These are phyloP conservation scores for Hymenoscyphus salicellus DNA, from an alignment of 2,329 filamentous ascomycete genomes.

Conservation along the genomic window DNA sequence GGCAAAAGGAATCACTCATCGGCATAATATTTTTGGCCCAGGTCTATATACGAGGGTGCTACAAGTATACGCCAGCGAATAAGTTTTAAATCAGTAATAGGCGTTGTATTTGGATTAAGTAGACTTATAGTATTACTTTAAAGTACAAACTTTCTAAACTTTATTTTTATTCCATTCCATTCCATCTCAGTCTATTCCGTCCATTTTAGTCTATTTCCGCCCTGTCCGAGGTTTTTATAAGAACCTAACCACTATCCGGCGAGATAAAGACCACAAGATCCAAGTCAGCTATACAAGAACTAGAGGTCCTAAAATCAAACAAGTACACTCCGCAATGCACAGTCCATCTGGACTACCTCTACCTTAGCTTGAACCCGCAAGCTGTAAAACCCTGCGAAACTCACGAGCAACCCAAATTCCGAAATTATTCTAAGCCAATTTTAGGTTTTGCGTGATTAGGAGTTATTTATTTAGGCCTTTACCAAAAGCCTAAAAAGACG, in stretches of 20 bases:
- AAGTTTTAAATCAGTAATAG: background rate
- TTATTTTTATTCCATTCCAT: constrained; percentile 1
- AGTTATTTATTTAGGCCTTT: constrained; percentile 1
- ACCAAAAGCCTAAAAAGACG: constrained; percentile 5
- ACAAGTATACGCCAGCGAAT: constrained; percentile 15
- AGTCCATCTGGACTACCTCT: background rate
- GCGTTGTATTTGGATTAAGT: constrained; percentile 6
- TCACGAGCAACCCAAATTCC: background rate
- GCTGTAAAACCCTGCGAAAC: background rate
- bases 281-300: background rate
- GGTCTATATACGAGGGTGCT: constrained; percentile 13
- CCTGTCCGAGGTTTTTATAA: background rate
- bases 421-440: constrained; percentile 1
- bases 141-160: background rate
- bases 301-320: background rate
- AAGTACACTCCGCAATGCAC: background rate
- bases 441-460: background rate
- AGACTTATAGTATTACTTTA: constrained; percentile 5
- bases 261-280: background rate
- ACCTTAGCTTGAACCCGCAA: background rate
- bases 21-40: constrained; percentile 17
- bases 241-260: background rate
- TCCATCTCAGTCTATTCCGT: background rate
- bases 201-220: no score
- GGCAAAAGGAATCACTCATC: constrained; percentile 15